Evolutionary conservation across 2,329 filamentous ascomycete genomes (phyloP), one percentile per base, ranked within the genome.

Genomic region (Capronia epimyces): DNA sequence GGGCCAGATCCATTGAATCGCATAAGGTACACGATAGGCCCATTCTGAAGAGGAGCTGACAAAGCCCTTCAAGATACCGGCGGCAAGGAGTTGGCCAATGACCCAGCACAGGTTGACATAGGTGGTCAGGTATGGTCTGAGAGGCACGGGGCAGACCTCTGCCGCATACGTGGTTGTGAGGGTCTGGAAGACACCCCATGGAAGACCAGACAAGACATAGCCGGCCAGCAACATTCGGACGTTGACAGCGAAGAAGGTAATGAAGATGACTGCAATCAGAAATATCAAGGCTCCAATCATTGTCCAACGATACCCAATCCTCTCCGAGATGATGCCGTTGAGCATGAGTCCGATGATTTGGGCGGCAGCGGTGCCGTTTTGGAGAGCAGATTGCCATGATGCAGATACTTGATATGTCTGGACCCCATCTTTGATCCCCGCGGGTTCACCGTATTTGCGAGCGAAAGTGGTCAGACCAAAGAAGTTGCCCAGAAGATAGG

Each of bases 321-420:
- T 66, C 59, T 78, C 75, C 4, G 57, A 60, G 15, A 62, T 48
- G 39, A 59, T 60, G 22, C 60, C 60, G 49, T 61, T 60, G 50
- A 60, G 36, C 31, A 57, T 55, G 15, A 61, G 53, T 46, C 59
- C 59, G 29, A 62, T 56, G 27, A 63, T 62, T 31, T 60, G 58
- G 37, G 58, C 63, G 25, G 53, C 56, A 37, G 56, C 56, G 8
- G 56, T 51, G 34, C 61, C 58, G 39, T 61, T 73, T 49, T 67
- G 70, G 43, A 74, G 63, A 53, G 69, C 71, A 9, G 70, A 63
- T 68, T 74, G 71, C 71, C 71, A 74, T 64, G 71, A 53, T 4
- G 59, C 54, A 21, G 27, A 55, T 25, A 52, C 47, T 32, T 49
- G 43, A 22, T 60, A 61, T 37, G 52, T 55, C 32, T 50, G 53